Percentiles rank a stretch among this genome's conserved stretches.
These are phyloP conservation scores for Eragrostis nindensis DNA, from an alignment of 176 grass and related monocot genomes.

Conservation along the genomic window DNA sequence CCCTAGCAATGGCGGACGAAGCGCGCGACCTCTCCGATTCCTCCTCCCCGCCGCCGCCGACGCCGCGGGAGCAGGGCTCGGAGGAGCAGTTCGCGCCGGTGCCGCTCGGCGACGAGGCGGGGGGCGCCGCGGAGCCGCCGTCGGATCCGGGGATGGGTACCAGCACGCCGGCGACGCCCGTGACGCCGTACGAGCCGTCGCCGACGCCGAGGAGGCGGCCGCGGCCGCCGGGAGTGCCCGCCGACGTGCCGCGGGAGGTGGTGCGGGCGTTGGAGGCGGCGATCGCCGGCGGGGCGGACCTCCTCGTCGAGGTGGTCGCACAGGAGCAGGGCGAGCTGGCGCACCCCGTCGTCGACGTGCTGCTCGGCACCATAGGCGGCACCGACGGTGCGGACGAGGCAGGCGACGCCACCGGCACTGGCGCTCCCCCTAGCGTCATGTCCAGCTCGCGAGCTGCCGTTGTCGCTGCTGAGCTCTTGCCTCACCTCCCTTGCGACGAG, in stretches of 20 bases:
- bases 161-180: conserved; percentile 11
- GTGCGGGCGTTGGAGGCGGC: conserved; percentile 75
- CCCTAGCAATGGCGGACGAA: conserved; percentile 74
- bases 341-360: conserved; percentile 73
- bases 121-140: conserved; percentile 9
- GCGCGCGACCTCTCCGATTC: conserved; percentile 41
- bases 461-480: conserved; percentile 66
- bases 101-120: conserved; percentile 31
- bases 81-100: conserved; percentile 27
- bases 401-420: conserved; percentile 41
- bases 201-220: conserved; percentile 44
- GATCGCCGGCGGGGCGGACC: conserved; percentile 53
- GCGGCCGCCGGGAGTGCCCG: conserved; percentile 37
- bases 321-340: conserved; percentile 55
- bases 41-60: conserved; percentile 33
- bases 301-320: conserved; percentile 55
- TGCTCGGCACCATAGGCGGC: conserved; percentile 84
- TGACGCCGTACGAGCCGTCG: conserved; percentile 17
- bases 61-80: conserved; percentile 15
- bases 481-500: conserved; percentile 65
- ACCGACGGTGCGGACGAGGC: conserved; percentile 63
- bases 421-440: conserved; percentile 74
- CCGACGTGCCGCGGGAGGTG: conserved; percentile 66
- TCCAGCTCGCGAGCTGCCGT: conserved; percentile 64
- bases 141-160: conserved; percentile 33